A percentile compares a stretch with the other conserved stretches of the same genome.
These are phyloP conservation scores for Ganoderma leucocontextum DNA, from an alignment of 1,284 basidiomycete species.

Conservation along the genomic window DNA sequence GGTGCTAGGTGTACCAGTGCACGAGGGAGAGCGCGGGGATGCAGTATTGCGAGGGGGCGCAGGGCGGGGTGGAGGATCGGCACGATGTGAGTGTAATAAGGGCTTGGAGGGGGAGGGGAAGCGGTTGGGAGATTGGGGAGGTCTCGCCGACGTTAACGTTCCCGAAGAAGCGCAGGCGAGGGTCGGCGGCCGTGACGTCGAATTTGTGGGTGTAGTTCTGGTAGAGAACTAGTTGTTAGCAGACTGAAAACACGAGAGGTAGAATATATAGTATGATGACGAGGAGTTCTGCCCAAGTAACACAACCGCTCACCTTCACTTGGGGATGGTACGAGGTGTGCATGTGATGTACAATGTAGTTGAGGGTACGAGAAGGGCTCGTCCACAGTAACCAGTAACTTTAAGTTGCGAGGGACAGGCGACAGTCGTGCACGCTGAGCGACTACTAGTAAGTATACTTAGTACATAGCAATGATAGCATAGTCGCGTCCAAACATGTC, in stretches of 20 bases:
- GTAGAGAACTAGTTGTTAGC: background rate
- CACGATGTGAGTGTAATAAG: slow-evolving; percentile 84
- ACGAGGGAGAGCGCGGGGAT: slow-evolving; percentile 88
- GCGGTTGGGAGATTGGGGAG: slow-evolving; percentile 53
- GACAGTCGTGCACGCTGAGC: too few species aligned
- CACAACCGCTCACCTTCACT: slow-evolving; percentile 80
- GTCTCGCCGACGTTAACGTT: slow-evolving; percentile 81
- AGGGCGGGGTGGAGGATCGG: slow-evolving; percentile 65
- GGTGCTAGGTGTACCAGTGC: slow-evolving; percentile 98
- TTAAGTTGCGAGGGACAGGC: too few species aligned
- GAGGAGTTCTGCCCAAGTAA: background rate
- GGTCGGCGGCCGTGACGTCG: slow-evolving; percentile 76
- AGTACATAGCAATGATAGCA: too few species aligned
- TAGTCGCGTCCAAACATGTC: too few species aligned
- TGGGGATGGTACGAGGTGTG: slow-evolving; percentile 73
- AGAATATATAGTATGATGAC: background rate
- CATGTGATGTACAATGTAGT: too few species aligned
- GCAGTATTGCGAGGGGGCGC: slow-evolving; percentile 63
- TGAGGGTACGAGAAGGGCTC: too few species aligned
- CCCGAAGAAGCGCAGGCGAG: slow-evolving; percentile 89
- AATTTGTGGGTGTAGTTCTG: slow-evolving; percentile 99
- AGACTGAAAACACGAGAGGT: background rate
- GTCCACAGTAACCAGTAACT: too few species aligned
- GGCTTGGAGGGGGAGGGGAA: slow-evolving; percentile 63
- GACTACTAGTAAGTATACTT: too few species aligned